phyloP scores from a whole-genome alignment of 2,329 filamentous ascomycete species.

The Salinomyces thailandicus region DNA sequence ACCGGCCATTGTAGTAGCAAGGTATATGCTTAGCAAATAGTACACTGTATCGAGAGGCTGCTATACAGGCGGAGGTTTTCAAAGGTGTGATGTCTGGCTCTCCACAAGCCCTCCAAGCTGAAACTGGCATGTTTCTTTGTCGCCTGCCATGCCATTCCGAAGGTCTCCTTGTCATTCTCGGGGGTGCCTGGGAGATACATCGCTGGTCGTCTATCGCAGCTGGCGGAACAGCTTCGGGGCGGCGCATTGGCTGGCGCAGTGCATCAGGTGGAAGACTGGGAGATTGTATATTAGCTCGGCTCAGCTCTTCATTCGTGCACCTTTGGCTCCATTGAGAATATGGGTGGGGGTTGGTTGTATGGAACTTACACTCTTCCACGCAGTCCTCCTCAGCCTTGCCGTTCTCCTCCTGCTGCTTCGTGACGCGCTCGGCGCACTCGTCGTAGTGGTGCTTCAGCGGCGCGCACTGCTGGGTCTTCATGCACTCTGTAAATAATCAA shows the following conservation, averaged over 20 bases:
- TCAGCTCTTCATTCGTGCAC: no score
- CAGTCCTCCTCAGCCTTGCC: conserved; percentile 84
- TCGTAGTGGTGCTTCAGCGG: conserved; percentile 96
- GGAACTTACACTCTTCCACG: conserved; percentile 89
- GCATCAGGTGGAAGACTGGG: conserved; percentile 93
- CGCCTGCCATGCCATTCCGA: no score
- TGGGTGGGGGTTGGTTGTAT: no score
- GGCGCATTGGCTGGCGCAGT: conserved; percentile 87
- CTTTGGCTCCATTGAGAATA: no score
- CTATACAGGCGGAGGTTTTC: conserved; percentile 26
- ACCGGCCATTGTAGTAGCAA: no score
- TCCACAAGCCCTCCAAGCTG: neutral
- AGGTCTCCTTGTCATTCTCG: neutral
- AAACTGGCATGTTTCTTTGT: no score
- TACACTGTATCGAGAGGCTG: conserved; percentile 27
- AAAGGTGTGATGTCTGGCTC: conserved; percentile 1
- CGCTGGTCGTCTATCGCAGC: conserved; percentile 59
- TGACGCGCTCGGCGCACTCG: conserved; percentile 93
- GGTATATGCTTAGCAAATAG: conserved; percentile 17
- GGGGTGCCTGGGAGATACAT: neutral
- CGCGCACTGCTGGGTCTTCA: conserved; percentile 72
- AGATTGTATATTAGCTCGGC: neutral
- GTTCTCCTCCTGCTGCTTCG: conserved; percentile 57
- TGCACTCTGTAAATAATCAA: conserved; percentile 61
- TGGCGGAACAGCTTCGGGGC: conserved; percentile 90